A percentile compares a stretch with the other conserved stretches of the same genome.
Conservation (phyloP, 208 protist species). For the Porcisia hertigi region DNA sequence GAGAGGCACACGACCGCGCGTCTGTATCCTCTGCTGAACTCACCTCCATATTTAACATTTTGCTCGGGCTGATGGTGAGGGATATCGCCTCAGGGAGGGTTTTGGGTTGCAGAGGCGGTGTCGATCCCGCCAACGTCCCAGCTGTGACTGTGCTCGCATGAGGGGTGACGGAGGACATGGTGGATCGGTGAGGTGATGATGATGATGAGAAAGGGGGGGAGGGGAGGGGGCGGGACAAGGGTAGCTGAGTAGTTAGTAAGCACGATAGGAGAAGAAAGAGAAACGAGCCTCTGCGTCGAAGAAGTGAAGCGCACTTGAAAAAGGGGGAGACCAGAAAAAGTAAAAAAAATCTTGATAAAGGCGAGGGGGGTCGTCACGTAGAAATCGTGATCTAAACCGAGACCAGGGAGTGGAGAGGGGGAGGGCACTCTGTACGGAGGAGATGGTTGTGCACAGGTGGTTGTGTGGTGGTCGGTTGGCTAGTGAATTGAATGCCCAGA, state of each 20-base stretch:
- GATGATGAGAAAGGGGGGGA: not conserved
- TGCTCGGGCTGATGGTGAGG: conserved; percentile 12
- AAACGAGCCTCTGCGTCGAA: not conserved
- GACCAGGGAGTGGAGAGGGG: not conserved
- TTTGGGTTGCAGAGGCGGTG: conserved; percentile 6
- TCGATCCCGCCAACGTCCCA: not conserved
- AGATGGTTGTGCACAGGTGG: not conserved
- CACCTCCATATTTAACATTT: conserved; percentile 4
- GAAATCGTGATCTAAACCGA: too few relatives aligned
- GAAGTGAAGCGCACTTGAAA: not conserved
- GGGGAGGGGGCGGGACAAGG: too few relatives aligned
- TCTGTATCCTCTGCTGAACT: conserved; percentile 1
- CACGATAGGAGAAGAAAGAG: not conserved
- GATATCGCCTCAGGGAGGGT: conserved; percentile 34
- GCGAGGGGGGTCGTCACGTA: too few relatives aligned
- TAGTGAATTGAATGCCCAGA: too few relatives aligned
- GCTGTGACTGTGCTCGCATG: not conserved
- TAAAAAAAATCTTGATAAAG: too few relatives aligned
- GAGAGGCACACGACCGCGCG: not conserved
- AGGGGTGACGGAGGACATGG: not conserved
- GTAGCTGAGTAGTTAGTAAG: too few relatives aligned
- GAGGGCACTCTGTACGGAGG: not conserved
- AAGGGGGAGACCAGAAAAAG: not conserved
- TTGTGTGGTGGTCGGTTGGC: too few relatives aligned
- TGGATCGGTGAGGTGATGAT: not conserved